A percentile compares a stretch with the other conserved stretches of the same genome.
These are phyloP conservation scores for Irpex sp. DNA, from an alignment of 1,284 basidiomycete species.

Conservation along the genomic window DNA sequence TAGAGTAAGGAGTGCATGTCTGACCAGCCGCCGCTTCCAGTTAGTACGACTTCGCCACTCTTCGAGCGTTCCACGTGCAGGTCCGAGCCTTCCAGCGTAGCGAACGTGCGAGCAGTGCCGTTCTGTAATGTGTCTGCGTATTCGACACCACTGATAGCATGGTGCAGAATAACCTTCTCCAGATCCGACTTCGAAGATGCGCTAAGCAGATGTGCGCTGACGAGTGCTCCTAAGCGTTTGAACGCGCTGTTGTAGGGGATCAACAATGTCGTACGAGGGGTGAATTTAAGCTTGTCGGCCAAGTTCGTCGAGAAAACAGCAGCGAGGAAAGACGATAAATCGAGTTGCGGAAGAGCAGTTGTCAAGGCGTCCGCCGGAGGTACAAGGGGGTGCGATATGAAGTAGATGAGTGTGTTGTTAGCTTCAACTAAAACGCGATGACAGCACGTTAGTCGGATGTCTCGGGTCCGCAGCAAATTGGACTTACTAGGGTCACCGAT, in stretches of 20 bases:
- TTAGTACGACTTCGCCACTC: slow-evolving; percentile 48
- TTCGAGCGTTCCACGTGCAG: slow-evolving; percentile 46
- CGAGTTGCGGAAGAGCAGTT: slow-evolving; percentile 79
- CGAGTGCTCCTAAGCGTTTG: slow-evolving; percentile 76
- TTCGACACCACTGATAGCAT: slow-evolving; percentile 75
- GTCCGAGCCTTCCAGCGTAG: slow-evolving; percentile 73
- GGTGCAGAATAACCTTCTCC: slow-evolving; percentile 81
- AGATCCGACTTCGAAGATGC: slow-evolving; percentile 76
- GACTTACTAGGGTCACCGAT: slow-evolving; percentile 73
- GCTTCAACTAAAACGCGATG: slow-evolving; percentile 49
- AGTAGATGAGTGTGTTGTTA: slow-evolving; percentile 85
- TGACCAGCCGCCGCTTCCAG: slow-evolving; percentile 73
- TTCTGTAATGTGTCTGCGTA: slow-evolving; percentile 66
- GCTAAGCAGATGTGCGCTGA: slow-evolving; percentile 84
- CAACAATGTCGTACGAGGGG: slow-evolving; percentile 78
- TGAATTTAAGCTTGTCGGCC: slow-evolving; percentile 64
- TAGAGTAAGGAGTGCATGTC: slow-evolving; percentile 58
- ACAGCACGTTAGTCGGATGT: slow-evolving; percentile 12
- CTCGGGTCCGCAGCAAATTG: not conserved
- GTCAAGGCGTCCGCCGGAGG: slow-evolving; percentile 83
- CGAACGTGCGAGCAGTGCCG: slow-evolving; percentile 65
- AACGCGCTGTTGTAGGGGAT: slow-evolving; percentile 91
- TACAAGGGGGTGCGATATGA: slow-evolving; percentile 79
- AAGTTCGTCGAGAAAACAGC: slow-evolving; percentile 84
- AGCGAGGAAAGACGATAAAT: slow-evolving; percentile 88